Conservation (phyloP, 331 rosid genomes). For the Dryas integrifolia region DNA sequence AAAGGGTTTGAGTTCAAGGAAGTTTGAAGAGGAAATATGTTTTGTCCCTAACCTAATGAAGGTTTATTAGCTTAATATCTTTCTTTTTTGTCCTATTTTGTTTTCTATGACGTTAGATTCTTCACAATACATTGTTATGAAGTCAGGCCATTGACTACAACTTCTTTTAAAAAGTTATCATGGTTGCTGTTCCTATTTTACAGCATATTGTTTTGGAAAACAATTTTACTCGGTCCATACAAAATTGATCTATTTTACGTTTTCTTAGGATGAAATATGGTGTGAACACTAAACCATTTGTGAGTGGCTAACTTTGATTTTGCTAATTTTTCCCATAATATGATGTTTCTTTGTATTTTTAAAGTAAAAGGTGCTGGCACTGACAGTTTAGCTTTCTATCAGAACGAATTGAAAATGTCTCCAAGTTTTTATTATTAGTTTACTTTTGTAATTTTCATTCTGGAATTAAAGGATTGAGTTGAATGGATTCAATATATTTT, state of each 20-base stretch:
- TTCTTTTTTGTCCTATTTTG: slow-evolving; percentile 3
- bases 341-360: background rate
- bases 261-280: too few species aligned
- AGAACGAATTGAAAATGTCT: background rate
- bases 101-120: background rate
- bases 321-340: background rate
- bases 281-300: too few species aligned
- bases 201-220: background rate
- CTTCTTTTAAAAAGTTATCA: too few species aligned
- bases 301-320: too few species aligned
- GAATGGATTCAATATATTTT: slow-evolving; percentile 17
- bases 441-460: background rate
- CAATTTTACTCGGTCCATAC: background rate
- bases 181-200: background rate
- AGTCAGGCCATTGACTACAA: background rate
- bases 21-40: slow-evolving; percentile 29
- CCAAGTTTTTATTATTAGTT: background rate
- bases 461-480: slow-evolving; percentile 9
- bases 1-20: slow-evolving; percentile 23
- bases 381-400: background rate
- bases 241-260: background rate
- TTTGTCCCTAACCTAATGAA: slow-evolving; percentile 24
- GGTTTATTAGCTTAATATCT: slow-evolving; percentile 25
- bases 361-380: background rate
- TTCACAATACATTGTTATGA: background rate